A percentile compares a stretch with the other conserved stretches of the same genome.
Evolutionary conservation across 2,329 filamentous ascomycete species (phyloP).

Genomic region (Ophiostoma novo-ulmi): DNA sequence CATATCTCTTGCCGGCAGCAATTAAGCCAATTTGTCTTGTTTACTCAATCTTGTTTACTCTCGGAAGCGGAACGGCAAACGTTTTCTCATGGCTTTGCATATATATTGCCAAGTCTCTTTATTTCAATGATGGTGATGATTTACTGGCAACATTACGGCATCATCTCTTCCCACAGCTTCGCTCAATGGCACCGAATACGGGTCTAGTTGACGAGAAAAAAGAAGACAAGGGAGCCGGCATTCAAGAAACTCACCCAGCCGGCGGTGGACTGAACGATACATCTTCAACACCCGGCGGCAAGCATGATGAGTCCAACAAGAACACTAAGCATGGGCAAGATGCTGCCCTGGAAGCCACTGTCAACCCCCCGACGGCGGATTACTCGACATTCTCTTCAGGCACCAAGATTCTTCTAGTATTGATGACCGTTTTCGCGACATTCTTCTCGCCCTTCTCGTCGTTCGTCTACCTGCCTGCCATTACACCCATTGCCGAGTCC

Average conservation of each 20-base stretch:
- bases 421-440: constrained; percentile 32
- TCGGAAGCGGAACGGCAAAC: background rate
- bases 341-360: background rate
- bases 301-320: background rate
- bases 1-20: background rate
- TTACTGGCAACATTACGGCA: background rate
- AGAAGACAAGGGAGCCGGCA: background rate
- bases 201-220: background rate
- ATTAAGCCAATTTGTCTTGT: too few species aligned
- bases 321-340: background rate
- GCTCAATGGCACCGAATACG: background rate
- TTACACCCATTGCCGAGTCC: constrained; percentile 39
- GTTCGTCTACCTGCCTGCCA: constrained; percentile 44
- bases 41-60: background rate
- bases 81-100: background rate
- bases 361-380: background rate
- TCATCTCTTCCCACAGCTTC: background rate
- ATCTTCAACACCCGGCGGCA: background rate
- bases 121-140: background rate
- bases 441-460: constrained; percentile 34
- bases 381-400: constrained; percentile 30
- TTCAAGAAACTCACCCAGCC: background rate
- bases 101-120: background rate
- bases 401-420: constrained; percentile 31
- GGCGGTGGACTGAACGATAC: background rate